These are phyloP conservation scores for Medicago lupulina DNA, from an alignment of 306 rosid species.

Conservation along the genomic window DNA sequence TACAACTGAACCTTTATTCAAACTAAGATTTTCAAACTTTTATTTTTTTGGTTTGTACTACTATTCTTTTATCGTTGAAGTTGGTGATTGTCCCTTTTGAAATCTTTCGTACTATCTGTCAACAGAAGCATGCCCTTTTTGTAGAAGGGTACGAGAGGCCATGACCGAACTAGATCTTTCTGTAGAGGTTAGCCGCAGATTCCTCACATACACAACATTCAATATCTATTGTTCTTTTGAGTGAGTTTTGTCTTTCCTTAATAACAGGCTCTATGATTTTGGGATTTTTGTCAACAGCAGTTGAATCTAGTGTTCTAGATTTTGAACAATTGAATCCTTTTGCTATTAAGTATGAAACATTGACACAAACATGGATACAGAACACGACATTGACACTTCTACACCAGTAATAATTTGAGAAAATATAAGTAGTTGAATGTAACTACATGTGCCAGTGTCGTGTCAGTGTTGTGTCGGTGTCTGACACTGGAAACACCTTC, in stretches of 20 bases:
- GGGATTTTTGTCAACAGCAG: background rate
- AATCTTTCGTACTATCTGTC: slow-evolving; percentile 51
- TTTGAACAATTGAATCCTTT: slow-evolving; percentile 16
- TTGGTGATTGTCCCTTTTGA: slow-evolving; percentile 22
- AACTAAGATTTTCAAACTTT: slow-evolving; percentile 16
- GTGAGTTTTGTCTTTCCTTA: slow-evolving; percentile 31
- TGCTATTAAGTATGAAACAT: slow-evolving; percentile 3
- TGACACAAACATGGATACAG: background rate
- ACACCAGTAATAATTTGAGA: background rate
- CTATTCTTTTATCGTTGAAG: slow-evolving; percentile 26
- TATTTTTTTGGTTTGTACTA: background rate
- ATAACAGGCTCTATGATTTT: slow-evolving; percentile 23
- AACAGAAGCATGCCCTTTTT: slow-evolving; percentile 98
- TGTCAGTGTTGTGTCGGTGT: background rate
- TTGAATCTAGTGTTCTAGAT: slow-evolving; percentile 33
- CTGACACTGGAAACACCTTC: background rate
- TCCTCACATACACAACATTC: slow-evolving; percentile 30
- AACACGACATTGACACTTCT: background rate
- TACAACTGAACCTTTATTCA: slow-evolving; percentile 19
- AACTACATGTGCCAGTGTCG: background rate
- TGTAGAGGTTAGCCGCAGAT: slow-evolving; percentile 68
- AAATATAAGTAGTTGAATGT: background rate
- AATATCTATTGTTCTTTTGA: slow-evolving; percentile 21
- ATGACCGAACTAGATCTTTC: slow-evolving; percentile 91
- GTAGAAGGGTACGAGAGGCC: slow-evolving; percentile 97